Base-by-base conservation (phyloP, 768 basidiomycete genomes). In the Roridomyces roridus region DNA sequence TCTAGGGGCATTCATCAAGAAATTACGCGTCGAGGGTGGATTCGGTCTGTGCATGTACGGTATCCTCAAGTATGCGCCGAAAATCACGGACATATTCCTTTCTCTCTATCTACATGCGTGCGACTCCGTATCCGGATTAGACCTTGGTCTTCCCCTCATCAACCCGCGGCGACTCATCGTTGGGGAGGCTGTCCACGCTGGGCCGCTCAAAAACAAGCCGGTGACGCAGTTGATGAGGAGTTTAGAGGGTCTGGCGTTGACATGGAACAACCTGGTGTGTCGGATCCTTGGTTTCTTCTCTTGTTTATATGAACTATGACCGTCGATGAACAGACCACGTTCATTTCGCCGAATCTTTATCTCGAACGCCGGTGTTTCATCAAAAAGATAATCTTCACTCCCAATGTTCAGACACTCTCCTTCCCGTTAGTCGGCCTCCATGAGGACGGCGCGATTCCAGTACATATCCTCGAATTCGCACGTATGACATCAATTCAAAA, bases 21-120 rank as follows among this genome's bases (percentile, higher is more conserved):
- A 55, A 20, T 25, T 47, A 14, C 53, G 53, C 4, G 37, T 47
- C 18, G 53, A 55, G 46, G 54, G 54, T 6, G 46, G 54, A 8
- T 55, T 17, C 17, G 53, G 45, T 5, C 12, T 25, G 29, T 7
- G 6, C 1, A 55, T 55, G 53, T 46, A 47, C 15, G 17, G 34
- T 5, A 47, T 55, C 12, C 44, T 55, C 23, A 28, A 55, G 23
- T 23, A 28, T 18, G 12, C 44, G 17, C 44, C 44, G 10, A 47
- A 47, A 12, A n/a, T 55, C 8, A 49, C 36, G 24, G 37, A 49
- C 6, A 7, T 39, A 9, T 18, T 31, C 37, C 5, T 46, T 12
- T 47, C 53, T 20, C 2, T 11, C n/a, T 4, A 39, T 2, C 12
- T n/a, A n/a, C n/a, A n/a, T n/a, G n/a, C 37, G 15, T 36, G 36